phyloP scores from a whole-genome alignment of 2,329 filamentous ascomycete genomes.

The Cylindrodendrum hubeiense region DNA sequence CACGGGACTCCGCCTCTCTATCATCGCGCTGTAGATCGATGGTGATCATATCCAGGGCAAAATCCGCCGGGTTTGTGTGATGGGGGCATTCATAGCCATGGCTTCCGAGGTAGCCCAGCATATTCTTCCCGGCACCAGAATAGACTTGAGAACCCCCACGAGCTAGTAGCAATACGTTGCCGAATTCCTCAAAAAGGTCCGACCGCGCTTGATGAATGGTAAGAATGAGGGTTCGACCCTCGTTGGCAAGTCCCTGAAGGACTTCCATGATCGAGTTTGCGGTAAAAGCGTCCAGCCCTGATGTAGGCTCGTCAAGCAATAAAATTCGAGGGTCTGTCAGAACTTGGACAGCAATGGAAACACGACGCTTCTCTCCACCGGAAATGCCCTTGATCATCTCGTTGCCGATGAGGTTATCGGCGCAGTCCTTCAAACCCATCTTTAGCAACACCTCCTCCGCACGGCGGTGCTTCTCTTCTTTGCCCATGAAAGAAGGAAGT shows the following conservation, averaged over 20 bases:
- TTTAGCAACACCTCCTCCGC: slow-evolving; percentile 80
- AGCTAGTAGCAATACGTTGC: slow-evolving; percentile 77
- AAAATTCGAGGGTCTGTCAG: slow-evolving; percentile 80
- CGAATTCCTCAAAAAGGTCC: slow-evolving; percentile 78
- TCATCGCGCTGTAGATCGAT: slow-evolving; percentile 77
- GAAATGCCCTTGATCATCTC: slow-evolving; percentile 83
- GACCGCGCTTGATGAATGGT: slow-evolving; percentile 84
- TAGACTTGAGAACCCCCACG: slow-evolving; percentile 78
- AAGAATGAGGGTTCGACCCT: slow-evolving; percentile 80
- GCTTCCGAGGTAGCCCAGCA: slow-evolving; percentile 73
- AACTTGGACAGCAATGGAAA: slow-evolving; percentile 83
- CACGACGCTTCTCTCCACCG: slow-evolving; percentile 82
- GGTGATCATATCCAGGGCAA: slow-evolving; percentile 81
- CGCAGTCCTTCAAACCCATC: slow-evolving; percentile 83
- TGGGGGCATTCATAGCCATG: slow-evolving; percentile 74
- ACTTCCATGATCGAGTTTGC: slow-evolving; percentile 83
- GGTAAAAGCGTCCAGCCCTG: slow-evolving; percentile 82
- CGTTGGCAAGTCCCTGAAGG: slow-evolving; percentile 75
- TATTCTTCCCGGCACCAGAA: slow-evolving; percentile 70
- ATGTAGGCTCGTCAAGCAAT: slow-evolving; percentile 82
- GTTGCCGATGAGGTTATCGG: slow-evolving; percentile 79
- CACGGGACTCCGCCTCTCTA: slow-evolving; percentile 72
- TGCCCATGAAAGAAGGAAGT: slow-evolving; percentile 77
- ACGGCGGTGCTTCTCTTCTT: slow-evolving; percentile 72
- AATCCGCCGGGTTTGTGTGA: slow-evolving; percentile 82